Evolutionary conservation across 768 basidiomycete species (phyloP), one percentile per base, ranked within the genome.

Genomic region (Calocybe gangraenosa): DNA sequence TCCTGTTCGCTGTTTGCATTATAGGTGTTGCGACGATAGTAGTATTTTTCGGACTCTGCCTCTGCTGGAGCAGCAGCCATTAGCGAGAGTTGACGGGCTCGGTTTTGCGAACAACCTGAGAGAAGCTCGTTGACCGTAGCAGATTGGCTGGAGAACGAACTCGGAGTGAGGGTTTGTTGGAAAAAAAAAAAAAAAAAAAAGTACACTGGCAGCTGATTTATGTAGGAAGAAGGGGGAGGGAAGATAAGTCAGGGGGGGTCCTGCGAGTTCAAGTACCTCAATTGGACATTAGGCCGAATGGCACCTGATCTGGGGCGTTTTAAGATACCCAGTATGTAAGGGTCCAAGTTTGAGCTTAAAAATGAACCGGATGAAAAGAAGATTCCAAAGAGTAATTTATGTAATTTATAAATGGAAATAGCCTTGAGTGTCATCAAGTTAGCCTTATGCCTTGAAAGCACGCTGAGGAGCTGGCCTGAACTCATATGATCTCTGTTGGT

Each of bases 1-100:
- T 45, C 54, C n/a, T 47, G 44, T 10, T 61, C 60, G 40, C 51
- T 58, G 52, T 52, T 55, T 37, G 49, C 53, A 41, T 53, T 57
- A 17, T 44, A 47, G 36, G 32, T 17, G 20, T 47, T 47, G 23
- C 34, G 39, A 13, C 30, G 10, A 25, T 45, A 31, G 15, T 57
- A 56, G 21, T 47, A 56, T 42, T 58, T 58, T 42, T 62, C 59
- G 7, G 40, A 34, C 31, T 45, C 42, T 17, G 38, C 43, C 19
- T 48, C 49, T 7, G 23, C 11, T 33, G 42, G 34, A 5, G 25
- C 11, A 28, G 25, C 11, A 11, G 25, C 25, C 25, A 28, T 28
- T 28, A 11, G 25, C n/a, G 25, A 6, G 25, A 11, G 25, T 28
- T 28, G 5, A 28, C 25, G 25, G 11, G 25, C 25, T 6, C 25